Percentiles rank a stretch among this genome's conserved stretches.
phyloP scores from a whole-genome alignment of 192 early-diverging fungal genomes.

The Fimicolochytrium jonesii region DNA sequence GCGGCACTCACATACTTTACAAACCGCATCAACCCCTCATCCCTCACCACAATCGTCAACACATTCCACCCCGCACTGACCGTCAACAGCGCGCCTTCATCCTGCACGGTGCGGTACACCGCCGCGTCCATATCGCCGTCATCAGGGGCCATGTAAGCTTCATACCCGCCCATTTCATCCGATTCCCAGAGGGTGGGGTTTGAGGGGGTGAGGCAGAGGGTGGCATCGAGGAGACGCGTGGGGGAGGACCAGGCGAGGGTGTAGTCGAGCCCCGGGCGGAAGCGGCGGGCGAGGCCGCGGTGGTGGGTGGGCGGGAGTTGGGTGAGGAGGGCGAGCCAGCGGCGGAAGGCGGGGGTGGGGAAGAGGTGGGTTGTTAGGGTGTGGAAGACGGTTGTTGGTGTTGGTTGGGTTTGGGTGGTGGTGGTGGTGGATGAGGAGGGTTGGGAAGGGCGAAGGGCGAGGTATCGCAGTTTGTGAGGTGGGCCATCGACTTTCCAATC shows the following conservation, averaged over 20 bases:
- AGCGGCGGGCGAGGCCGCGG: slow-evolving; percentile 62
- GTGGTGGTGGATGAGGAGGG: not conserved
- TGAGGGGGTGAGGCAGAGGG: slow-evolving; percentile 49
- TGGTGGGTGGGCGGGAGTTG: slow-evolving; percentile 36
- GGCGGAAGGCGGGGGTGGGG: slow-evolving; percentile 51
- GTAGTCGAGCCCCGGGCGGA: slow-evolving; percentile 78
- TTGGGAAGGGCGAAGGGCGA: slow-evolving; percentile 36
- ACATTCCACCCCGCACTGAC: slow-evolving; percentile 63
- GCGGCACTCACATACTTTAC: slow-evolving; percentile 77
- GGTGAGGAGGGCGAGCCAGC: slow-evolving; percentile 56
- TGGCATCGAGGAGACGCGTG: slow-evolving; percentile 58
- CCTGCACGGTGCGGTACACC: slow-evolving; percentile 62
- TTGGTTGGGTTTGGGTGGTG: not conserved
- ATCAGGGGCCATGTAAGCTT: slow-evolving; percentile 68
- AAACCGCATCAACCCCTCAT: slow-evolving; percentile 73
- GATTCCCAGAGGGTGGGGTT: slow-evolving; percentile 47
- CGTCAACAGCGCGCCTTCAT: slow-evolving; percentile 65
- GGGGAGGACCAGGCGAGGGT: slow-evolving; percentile 62
- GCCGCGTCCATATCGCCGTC: slow-evolving; percentile 67
- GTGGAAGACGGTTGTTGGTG: slow-evolving; percentile 24
- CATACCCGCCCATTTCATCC: slow-evolving; percentile 69
- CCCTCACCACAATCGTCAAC: slow-evolving; percentile 63
- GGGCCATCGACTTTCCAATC: slow-evolving; percentile 61
- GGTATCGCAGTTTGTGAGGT: slow-evolving; percentile 62
- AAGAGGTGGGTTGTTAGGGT: slow-evolving; percentile 46